Evolutionary conservation across 371 early-diverging fungal genomes (phyloP).

Genomic region (Nosema bombycis): DNA sequence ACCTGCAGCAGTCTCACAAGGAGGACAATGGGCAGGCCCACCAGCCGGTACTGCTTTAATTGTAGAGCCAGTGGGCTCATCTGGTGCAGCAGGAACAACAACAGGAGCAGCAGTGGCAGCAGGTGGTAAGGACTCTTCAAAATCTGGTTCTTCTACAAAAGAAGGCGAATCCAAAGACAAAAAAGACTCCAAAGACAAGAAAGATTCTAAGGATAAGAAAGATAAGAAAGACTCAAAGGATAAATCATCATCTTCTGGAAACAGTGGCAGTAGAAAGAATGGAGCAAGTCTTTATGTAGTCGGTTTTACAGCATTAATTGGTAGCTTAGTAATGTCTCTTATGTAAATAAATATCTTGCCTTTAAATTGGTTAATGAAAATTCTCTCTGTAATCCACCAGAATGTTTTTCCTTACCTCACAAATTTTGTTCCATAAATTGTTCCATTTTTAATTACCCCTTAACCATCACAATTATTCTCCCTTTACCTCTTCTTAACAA

Average conservation of each 20-base stretch:
- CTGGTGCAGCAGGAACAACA: neutral
- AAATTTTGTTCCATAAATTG: constrained; percentile 19
- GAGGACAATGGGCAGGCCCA: too few species aligned
- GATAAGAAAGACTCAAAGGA: neutral
- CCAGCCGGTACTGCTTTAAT: too few species aligned
- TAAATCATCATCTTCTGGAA: neutral
- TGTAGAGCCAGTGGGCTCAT: too few species aligned
- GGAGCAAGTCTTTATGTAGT: neutral
- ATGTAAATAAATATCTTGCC: neutral
- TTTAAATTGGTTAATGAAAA: too few species aligned
- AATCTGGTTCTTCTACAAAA: neutral
- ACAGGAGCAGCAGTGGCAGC: constrained; percentile 12
- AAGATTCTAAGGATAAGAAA: constrained; percentile 3
- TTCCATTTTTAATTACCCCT: too few species aligned
- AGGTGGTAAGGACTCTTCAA: neutral
- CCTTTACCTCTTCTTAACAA: too few species aligned
- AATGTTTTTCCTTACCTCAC: too few species aligned
- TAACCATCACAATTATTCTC: too few species aligned
- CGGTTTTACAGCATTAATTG: constrained; percentile 20
- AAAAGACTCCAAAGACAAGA: neutral
- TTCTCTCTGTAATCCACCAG: too few species aligned
- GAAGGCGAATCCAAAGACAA: neutral
- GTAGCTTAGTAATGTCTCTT: constrained; percentile 5
- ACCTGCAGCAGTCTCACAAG: too few species aligned
- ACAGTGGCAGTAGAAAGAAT: constrained; percentile 18